Conservation (phyloP, 352 stramenopile genomes). For the Phytophthora pluvialis region DNA sequence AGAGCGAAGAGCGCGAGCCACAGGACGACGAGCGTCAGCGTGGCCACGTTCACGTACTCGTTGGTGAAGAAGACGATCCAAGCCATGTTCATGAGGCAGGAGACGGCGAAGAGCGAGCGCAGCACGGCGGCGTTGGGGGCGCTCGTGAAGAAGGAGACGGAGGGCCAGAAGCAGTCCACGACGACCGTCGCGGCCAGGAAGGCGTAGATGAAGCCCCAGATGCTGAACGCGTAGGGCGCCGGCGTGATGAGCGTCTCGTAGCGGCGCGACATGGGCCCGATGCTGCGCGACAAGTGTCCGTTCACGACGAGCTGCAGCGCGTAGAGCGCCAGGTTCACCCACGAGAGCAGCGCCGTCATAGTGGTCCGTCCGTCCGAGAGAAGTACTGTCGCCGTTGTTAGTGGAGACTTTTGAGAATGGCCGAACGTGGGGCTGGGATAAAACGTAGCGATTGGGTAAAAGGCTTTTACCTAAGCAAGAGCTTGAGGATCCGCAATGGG, state of each 20-base stretch:
- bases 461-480: not conserved
- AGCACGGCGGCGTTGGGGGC: conserved; percentile 54
- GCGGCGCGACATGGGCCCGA: conserved; percentile 60
- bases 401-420: conserved; percentile 9
- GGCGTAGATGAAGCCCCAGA: conserved; percentile 84
- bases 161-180: conserved; percentile 71
- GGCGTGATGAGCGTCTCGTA: conserved; percentile 84
- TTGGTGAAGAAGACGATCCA: conserved; percentile 78
- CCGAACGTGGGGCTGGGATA: conserved; percentile 11
- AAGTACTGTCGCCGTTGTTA: not conserved
- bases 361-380: not conserved
- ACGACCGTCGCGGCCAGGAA: conserved; percentile 68
- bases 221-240: conserved; percentile 74
- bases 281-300: conserved; percentile 47
- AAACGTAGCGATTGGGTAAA: conserved; percentile 24
- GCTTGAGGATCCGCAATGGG: too few relatives aligned
- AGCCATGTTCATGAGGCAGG: conserved; percentile 72
- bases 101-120: conserved; percentile 64
- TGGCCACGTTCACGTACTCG: conserved; percentile 70
- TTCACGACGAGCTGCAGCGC: conserved; percentile 72
- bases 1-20: conserved; percentile 67
- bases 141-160: conserved; percentile 63
- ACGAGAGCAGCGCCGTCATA: conserved; percentile 50
- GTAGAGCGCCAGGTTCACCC: conserved; percentile 71
- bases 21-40: conserved; percentile 55